A percentile compares a stretch with the other conserved stretches of the same genome.
These are phyloP conservation scores for Westerdykella aurantiaca DNA, from an alignment of 2,329 filamentous ascomycete genomes.

Conservation along the genomic window DNA sequence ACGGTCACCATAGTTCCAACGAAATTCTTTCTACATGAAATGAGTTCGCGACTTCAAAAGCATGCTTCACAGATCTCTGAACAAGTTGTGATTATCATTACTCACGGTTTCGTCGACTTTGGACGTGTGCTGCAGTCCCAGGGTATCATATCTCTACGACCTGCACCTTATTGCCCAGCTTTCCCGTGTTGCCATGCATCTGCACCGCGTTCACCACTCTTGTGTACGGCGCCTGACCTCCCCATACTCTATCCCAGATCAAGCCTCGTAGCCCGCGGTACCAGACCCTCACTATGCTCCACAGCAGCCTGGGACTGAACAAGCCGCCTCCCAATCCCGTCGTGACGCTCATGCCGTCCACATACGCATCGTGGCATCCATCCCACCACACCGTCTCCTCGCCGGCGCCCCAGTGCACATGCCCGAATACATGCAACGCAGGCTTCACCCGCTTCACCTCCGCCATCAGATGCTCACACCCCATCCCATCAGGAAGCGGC, in stretches of 20 bases:
- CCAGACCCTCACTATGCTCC: conserved; percentile 47
- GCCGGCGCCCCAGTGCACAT: conserved; percentile 73
- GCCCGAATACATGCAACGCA: conserved; percentile 74
- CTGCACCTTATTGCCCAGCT: conserved; percentile 44
- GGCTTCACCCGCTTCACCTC: conserved; percentile 73
- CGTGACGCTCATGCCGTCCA: conserved; percentile 51
- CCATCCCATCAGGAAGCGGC: conserved; percentile 55
- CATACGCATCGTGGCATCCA: conserved; percentile 64
- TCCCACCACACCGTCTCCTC: conserved; percentile 68
- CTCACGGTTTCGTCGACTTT: conserved; percentile 1
- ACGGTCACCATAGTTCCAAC: conserved; percentile 33
- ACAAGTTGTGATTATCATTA: conserved; percentile 21
- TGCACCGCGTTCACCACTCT: conserved; percentile 58
- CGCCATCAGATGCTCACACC: conserved; percentile 63
- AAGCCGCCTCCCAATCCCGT: conserved; percentile 35
- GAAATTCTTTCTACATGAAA: conserved; percentile 35
- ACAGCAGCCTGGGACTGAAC: conserved; percentile 43
- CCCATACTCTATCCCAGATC: conserved; percentile 57
- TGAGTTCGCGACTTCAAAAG: conserved; percentile 3
- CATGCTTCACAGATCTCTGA: conserved; percentile 25
- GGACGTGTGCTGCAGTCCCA: neutral
- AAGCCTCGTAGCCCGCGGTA: conserved; percentile 51
- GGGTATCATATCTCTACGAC: conserved; percentile 35
- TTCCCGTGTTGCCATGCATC: conserved; percentile 45
- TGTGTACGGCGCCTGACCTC: conserved; percentile 46